Evolutionary conservation across 208 protist species (phyloP), one percentile per base, ranked within the genome.

Genomic region (Hexamita inflata): DNA sequence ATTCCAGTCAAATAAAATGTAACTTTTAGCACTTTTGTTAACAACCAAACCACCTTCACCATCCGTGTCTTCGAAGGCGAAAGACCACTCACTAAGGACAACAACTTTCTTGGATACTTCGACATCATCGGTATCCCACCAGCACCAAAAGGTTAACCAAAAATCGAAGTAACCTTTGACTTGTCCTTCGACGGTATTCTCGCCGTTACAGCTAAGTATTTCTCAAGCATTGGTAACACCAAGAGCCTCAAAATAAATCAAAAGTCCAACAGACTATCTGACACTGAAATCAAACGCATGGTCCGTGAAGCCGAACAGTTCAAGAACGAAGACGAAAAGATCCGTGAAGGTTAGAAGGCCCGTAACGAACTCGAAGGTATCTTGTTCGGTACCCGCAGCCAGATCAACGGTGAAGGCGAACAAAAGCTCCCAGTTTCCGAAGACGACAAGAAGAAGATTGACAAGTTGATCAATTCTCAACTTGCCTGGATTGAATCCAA

Each of bases 31-130:
- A 95, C 92, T 28, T 92, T 91, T 81, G 66, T 90, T 74, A 91
- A 99, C 83, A 94, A 98, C 85, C 95, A 99, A 88, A 81, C 86
- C 29, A 91, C 89, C 62, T 95, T 99, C 59, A 84, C 95, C 67
- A 95, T 99, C 77, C 90, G 95, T 85, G 93, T 99, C n/a, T 98
- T 89, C 82, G 94, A 99, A 83, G 96, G 96, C 70, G 95, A 99
- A 87, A 92, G 95, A 38, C 78, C 86, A 26, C 85, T 92, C 80
- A 97, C 94, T 62, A 87, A 89, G 75, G 89, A 98, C 86, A 98
- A 98, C 91, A 95, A 99, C 84, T 85, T 93, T 13, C 88, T 99
- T 13, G 96, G 95, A 75, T 89, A 90, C 75, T 95, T 95, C 78
- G 87, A 92, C 77, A 83, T 95, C 26, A 81, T 76, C 0, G 88